Percentiles rank a stretch among this genome's conserved stretches.
phyloP scores from a whole-genome alignment of 352 stramenopile species.

The Bremia lactucae region DNA sequence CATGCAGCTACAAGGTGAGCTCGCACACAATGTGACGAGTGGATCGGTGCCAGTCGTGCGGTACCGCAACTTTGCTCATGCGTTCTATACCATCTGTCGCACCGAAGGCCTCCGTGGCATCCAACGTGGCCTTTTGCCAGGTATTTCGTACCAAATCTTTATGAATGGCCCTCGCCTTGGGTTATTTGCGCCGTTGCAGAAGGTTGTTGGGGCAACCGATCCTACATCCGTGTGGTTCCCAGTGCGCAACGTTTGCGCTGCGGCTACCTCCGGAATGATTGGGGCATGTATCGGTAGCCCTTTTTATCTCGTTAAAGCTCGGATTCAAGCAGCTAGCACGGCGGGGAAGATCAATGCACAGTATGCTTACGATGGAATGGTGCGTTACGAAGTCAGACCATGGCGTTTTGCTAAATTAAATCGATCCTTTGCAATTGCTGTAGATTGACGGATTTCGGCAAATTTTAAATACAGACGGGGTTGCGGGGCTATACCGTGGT shows the following conservation, averaged over 20 bases:
- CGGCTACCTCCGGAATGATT: constrained; percentile 64
- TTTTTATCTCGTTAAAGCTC: constrained; percentile 80
- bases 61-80: constrained; percentile 81
- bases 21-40: constrained; percentile 38
- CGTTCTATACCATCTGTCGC: constrained; percentile 72
- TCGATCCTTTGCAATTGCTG: constrained; percentile 1
- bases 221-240: constrained; percentile 61
- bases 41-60: constrained; percentile 31
- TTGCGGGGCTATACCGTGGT: constrained; percentile 61
- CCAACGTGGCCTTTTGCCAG: constrained; percentile 63
- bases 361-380: constrained; percentile 79
- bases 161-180: constrained; percentile 76
- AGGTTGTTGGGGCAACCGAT: constrained; percentile 71
- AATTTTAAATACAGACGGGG: constrained; percentile 60
- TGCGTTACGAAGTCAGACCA: constrained; percentile 9
- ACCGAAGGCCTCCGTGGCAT: constrained; percentile 70
- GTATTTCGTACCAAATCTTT: constrained; percentile 74
- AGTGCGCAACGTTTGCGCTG: constrained; percentile 63
- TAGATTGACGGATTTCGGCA: constrained; percentile 75
- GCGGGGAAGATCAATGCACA: constrained; percentile 67
- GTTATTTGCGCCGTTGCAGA: constrained; percentile 72
- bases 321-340: constrained; percentile 74
- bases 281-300: constrained; percentile 68
- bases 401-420: constrained; percentile 1
- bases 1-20: constrained; percentile 82